These are phyloP conservation scores for Solanum commersonii DNA, from an alignment of 257 asterid species.

Conservation along the genomic window DNA sequence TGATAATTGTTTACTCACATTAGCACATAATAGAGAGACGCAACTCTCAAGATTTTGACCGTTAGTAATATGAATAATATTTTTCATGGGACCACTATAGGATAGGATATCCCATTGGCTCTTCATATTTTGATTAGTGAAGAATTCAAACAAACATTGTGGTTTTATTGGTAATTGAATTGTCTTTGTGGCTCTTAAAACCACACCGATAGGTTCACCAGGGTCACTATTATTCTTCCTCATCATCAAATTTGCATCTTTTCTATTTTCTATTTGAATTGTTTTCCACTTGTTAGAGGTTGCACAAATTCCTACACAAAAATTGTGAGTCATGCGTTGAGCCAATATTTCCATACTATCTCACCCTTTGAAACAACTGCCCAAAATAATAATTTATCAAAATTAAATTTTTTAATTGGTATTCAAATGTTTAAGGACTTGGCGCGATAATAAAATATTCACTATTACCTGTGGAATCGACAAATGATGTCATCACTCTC, in stretches of 20 bases:
- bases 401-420: no score
- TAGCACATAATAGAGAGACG: constrained; percentile 33
- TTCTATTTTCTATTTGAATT: constrained; percentile 30
- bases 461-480: constrained; percentile 24
- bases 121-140: constrained; percentile 42
- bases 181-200: constrained; percentile 48
- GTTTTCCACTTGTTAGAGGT: constrained; percentile 58
- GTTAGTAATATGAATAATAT: constrained; percentile 39
- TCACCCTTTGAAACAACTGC: no score
- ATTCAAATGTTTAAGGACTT: not conserved
- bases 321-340: constrained; percentile 64
- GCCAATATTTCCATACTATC: constrained; percentile 43
- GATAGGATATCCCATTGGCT: constrained; percentile 64
- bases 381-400: no score
- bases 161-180: constrained; percentile 52
- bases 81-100: constrained; percentile 41
- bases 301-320: constrained; percentile 55
- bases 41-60: constrained; percentile 45
- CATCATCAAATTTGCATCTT: constrained; percentile 44
- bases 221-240: constrained; percentile 40
- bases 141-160: constrained; percentile 38
- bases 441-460: constrained; percentile 20
- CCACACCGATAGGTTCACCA: constrained; percentile 45
- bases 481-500: constrained; percentile 26
- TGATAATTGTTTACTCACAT: not conserved